Percentiles rank a stretch among this genome's conserved stretches.
Conservation (phyloP, 768 basidiomycete genomes). For the Lactifluus rugatus region DNA sequence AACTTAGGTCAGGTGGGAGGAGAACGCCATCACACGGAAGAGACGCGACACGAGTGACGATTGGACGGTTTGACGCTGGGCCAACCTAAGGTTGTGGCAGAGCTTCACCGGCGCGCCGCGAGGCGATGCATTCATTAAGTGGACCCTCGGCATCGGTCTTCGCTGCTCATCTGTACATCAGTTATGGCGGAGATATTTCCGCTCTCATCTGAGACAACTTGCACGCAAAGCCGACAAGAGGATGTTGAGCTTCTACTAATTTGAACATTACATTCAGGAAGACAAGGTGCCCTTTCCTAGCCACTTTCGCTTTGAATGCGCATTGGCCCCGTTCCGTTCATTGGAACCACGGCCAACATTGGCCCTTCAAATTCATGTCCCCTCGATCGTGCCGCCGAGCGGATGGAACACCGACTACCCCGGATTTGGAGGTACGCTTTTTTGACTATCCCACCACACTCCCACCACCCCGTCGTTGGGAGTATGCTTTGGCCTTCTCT, state of each 20-base stretch:
- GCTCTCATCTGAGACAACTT: not conserved
- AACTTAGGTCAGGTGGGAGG: too few species aligned
- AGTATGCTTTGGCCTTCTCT: not conserved
- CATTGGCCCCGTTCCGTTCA: not conserved
- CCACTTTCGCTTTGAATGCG: not conserved
- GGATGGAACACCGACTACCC: not conserved
- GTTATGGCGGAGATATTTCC: not conserved
- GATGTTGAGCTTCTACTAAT: not conserved
- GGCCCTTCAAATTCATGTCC: not conserved
- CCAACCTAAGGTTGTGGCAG: too few species aligned
- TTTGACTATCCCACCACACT: too few species aligned
- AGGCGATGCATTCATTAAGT: too few species aligned
- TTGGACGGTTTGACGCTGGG: too few species aligned
- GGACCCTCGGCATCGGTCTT: too few species aligned
- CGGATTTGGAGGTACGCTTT: not conserved
- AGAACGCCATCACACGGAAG: too few species aligned
- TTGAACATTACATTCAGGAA: not conserved
- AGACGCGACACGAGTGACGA: too few species aligned
- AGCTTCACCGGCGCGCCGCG: too few species aligned
- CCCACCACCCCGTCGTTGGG: not conserved
- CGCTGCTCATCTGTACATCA: too few species aligned
- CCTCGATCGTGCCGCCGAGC: not conserved
- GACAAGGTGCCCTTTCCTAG: not conserved
- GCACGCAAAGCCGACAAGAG: not conserved
- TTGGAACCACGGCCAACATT: not conserved